Conservation (phyloP, 1,284 basidiomycete genomes). For the Pseudozyma tsukubaensis region DNA sequence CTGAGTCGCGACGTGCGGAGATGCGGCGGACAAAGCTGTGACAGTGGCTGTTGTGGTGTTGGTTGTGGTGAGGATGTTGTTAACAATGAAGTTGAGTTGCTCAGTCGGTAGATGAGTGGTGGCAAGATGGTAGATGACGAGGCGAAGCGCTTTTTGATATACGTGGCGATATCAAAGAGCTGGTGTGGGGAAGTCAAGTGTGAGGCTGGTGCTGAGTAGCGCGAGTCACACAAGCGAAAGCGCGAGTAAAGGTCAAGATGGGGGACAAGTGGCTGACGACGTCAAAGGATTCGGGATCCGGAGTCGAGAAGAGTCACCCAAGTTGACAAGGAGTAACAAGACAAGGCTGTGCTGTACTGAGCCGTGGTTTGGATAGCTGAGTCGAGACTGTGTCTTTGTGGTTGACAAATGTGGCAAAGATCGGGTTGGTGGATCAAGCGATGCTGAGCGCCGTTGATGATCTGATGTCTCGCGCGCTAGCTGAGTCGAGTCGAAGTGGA, state of each 20-base stretch:
- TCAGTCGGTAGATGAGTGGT: constrained; percentile 8
- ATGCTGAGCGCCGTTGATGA: constrained; percentile 5
- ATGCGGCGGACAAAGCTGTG: constrained; percentile 5
- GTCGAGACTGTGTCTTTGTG: too few relatives aligned
- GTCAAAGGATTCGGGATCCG: constrained; percentile 2
- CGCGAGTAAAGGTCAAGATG: not conserved
- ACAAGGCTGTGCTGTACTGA: constrained; percentile 13
- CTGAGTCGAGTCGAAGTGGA: constrained; percentile 13
- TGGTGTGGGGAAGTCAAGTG: too few relatives aligned
- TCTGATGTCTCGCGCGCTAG: too few relatives aligned
- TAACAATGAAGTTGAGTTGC: constrained; percentile 18
- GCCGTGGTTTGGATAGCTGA: too few relatives aligned
- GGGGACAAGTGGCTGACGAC: constrained; percentile 10
- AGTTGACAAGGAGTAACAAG: not conserved
- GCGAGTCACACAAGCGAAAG: constrained; percentile 24
- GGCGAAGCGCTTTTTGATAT: not conserved
- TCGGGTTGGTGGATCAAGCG: constrained; percentile 8
- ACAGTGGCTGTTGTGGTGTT: not conserved
- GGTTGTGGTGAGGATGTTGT: too few relatives aligned
- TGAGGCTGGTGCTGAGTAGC: constrained; percentile 19
- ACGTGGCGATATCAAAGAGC: too few relatives aligned
- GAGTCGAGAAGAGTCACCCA: not conserved
- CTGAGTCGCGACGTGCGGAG: constrained; percentile 19
- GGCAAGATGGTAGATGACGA: constrained; percentile 12
- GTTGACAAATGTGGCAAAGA: not conserved